A percentile compares a stretch with the other conserved stretches of the same genome.
Conservation (phyloP, 495 filamentous ascomycete genomes). For the Aspergillus ostianus region DNA sequence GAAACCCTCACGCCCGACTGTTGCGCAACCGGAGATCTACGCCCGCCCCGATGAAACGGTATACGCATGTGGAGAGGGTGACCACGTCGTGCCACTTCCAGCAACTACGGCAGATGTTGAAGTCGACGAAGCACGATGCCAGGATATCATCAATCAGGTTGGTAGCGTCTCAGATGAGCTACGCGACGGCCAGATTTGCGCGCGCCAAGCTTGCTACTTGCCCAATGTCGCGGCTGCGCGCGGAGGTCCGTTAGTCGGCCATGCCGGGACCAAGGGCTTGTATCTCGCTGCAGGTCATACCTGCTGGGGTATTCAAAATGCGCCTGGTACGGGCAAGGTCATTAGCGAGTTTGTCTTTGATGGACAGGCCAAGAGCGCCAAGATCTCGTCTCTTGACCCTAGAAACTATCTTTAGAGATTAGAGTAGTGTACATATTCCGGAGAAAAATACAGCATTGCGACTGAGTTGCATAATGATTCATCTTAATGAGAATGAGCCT, state of each 20-base stretch:
- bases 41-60: slow-evolving; percentile 84
- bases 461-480: background rate
- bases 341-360: slow-evolving; percentile 86
- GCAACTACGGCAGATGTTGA: slow-evolving; percentile 72
- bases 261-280: slow-evolving; percentile 70
- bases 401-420: slow-evolving; percentile 44
- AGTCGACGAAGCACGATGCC: slow-evolving; percentile 72
- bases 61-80: slow-evolving; percentile 92
- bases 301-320: slow-evolving; percentile 98
- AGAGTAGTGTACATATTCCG: slow-evolving; percentile 6
- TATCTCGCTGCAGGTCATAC: slow-evolving; percentile 89
- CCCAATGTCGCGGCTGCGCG: slow-evolving; percentile 67
- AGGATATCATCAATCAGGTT: slow-evolving; percentile 85
- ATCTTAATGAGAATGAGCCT: no score
- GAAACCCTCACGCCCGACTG: slow-evolving; percentile 53
- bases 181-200: slow-evolving; percentile 71
- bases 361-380: slow-evolving; percentile 72
- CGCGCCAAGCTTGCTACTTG: slow-evolving; percentile 89
- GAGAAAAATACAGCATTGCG: background rate
- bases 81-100: slow-evolving; percentile 72
- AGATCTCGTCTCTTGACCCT: slow-evolving; percentile 69
- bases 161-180: slow-evolving; percentile 73
- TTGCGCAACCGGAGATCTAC: slow-evolving; percentile 88
- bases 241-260: slow-evolving; percentile 74
- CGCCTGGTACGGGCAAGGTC: slow-evolving; percentile 82